These are phyloP conservation scores for Crithidia sp. DNA, from an alignment of 208 protist species.

Conservation along the genomic window DNA sequence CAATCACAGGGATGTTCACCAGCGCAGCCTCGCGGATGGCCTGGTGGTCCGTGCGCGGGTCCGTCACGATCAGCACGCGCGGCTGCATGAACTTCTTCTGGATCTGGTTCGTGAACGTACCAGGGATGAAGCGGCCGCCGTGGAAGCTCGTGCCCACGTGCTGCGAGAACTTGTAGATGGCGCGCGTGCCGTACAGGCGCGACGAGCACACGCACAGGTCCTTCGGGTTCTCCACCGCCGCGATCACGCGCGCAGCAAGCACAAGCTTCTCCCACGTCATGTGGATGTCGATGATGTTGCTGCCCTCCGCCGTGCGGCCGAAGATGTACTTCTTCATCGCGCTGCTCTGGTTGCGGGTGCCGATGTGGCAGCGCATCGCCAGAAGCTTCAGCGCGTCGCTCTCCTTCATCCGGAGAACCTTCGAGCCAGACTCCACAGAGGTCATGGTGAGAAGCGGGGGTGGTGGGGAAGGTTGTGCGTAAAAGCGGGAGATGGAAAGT, in stretches of 20 bases:
- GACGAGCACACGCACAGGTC: conserved; percentile 97
- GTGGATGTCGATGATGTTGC: conserved; percentile 98
- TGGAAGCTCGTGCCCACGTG: conserved; percentile 94
- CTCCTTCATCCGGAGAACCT: conserved; percentile 81
- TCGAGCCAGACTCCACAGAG: conserved; percentile 70
- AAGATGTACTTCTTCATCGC: conserved; percentile 97
- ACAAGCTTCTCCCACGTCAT: conserved; percentile 99
- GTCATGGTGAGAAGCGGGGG: conserved; percentile 93
- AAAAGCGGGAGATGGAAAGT: not conserved
- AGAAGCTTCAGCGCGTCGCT: conserved; percentile 98
- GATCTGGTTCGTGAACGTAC: conserved; percentile 99
- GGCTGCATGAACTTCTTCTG: conserved; percentile 98
- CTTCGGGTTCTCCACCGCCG: conserved; percentile 98
- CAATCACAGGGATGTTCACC: conserved; percentile 99
- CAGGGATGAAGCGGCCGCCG: conserved; percentile 97
- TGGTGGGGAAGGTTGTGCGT: not conserved
- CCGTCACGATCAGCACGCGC: conserved; percentile 97
- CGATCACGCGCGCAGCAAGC: conserved; percentile 98
- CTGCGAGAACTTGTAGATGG: conserved; percentile 98
- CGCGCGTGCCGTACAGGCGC: conserved; percentile 95
- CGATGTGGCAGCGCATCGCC: conserved; percentile 96
- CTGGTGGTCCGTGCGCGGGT: conserved; percentile 97
- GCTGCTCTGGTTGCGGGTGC: conserved; percentile 94
- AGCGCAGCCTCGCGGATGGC: conserved; percentile 97
- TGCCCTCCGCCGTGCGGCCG: conserved; percentile 86